Conservation (phyloP, 495 filamentous ascomycete genomes). For the Xylaria flabelliformis region DNA sequence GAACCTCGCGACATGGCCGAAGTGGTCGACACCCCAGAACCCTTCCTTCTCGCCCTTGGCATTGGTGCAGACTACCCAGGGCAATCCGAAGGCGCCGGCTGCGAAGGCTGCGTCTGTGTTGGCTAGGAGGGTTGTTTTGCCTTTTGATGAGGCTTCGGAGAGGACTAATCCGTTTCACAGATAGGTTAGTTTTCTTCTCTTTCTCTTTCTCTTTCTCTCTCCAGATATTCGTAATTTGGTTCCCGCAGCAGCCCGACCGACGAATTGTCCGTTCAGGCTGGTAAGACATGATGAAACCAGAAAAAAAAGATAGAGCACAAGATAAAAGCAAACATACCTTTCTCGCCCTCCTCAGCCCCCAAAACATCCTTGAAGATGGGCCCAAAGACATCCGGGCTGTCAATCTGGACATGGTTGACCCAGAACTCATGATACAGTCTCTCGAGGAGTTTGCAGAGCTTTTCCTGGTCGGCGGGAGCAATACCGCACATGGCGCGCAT, state of each 20-base stretch:
- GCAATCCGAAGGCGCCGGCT: constrained; percentile 73
- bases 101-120: constrained; percentile 66
- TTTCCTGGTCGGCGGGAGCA: constrained; percentile 29
- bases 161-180: constrained; percentile 33
- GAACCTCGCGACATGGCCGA: constrained; percentile 68
- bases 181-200: neutral
- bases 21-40: constrained; percentile 75
- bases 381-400: constrained; percentile 55
- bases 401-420: constrained; percentile 57
- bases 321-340: too few relatives aligned
- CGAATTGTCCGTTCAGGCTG: neutral
- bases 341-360: constrained; percentile 54
- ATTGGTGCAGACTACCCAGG: constrained; percentile 73
- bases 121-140: constrained; percentile 57
- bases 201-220: neutral
- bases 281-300: too few relatives aligned
- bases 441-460: constrained; percentile 53
- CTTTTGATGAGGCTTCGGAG: constrained; percentile 50
- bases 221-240: neutral
- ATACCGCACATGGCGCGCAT: constrained; percentile 52
- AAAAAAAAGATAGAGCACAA: too few relatives aligned
- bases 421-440: constrained; percentile 65
- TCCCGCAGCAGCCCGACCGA: neutral
- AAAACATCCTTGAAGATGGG: constrained; percentile 56
- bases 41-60: constrained; percentile 62